Evolutionary conservation across 2,329 filamentous ascomycete genomes (phyloP).

Genomic region (Atkinsonella hypoxylon): DNA sequence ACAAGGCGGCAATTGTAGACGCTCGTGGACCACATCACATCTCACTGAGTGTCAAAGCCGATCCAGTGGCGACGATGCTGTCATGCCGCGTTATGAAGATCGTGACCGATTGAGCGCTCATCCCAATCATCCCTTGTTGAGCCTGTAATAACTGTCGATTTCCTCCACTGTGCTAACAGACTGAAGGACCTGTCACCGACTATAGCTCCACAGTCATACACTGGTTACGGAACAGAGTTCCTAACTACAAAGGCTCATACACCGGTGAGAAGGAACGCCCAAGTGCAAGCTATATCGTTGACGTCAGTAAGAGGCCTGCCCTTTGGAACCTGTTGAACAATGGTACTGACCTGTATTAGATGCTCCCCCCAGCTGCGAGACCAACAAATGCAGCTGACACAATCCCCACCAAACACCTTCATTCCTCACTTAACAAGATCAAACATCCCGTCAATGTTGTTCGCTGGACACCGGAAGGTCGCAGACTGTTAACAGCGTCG

Average conservation of each 20-base stretch:
- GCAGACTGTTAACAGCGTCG: constrained; percentile 80
- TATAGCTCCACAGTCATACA: constrained; percentile 83
- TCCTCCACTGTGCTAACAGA: constrained; percentile 9
- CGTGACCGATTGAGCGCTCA: too few relatives aligned
- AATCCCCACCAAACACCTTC: constrained; percentile 87
- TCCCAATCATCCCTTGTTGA: too few relatives aligned
- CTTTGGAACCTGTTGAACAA: neutral
- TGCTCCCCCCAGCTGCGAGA: constrained; percentile 74
- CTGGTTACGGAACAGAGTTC: constrained; percentile 71
- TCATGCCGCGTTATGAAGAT: too few relatives aligned
- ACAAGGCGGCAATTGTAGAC: too few relatives aligned
- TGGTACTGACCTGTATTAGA: constrained; percentile 36
- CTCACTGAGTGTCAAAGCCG: too few relatives aligned
- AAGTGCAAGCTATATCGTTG: constrained; percentile 78
- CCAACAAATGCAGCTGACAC: constrained; percentile 67
- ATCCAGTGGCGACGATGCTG: too few relatives aligned
- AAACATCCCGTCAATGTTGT: constrained; percentile 97
- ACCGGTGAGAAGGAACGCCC: constrained; percentile 71
- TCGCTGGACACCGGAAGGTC: constrained; percentile 92
- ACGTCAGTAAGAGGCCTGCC: constrained; percentile 37
- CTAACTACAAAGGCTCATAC: constrained; percentile 58
- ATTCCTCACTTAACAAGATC: constrained; percentile 97
- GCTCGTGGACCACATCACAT: too few relatives aligned
- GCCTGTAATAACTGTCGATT: too few relatives aligned
- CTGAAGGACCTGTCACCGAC: constrained; percentile 74